These are phyloP conservation scores for Thelonectria olida DNA, from an alignment of 2,329 filamentous ascomycete species.

Conservation along the genomic window DNA sequence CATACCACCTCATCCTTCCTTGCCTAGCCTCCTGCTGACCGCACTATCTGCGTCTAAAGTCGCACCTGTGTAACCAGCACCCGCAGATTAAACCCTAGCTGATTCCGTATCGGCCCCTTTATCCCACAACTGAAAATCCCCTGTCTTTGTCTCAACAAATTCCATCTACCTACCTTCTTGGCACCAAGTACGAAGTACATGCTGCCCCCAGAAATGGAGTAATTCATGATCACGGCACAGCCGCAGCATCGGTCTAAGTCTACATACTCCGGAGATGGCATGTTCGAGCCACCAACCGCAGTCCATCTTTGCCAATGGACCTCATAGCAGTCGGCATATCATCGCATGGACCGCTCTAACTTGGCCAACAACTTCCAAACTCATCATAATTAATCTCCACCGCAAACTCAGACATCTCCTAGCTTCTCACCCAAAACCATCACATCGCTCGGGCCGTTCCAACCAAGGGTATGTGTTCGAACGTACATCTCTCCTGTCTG, in stretches of 20 bases:
- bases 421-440: background rate
- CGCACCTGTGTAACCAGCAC: background rate
- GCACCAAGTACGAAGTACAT: too few relatives aligned
- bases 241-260: too few relatives aligned
- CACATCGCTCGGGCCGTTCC: background rate
- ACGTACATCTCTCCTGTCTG: too few relatives aligned
- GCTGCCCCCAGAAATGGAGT: too few relatives aligned
- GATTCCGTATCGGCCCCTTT: background rate
- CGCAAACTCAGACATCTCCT: background rate
- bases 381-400: background rate
- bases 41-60: too few relatives aligned
- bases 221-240: too few relatives aligned
- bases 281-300: background rate
- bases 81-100: too few relatives aligned
- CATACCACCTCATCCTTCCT: too few relatives aligned
- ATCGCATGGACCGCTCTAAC: background rate
- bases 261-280: too few relatives aligned
- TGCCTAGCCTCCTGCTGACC: too few relatives aligned
- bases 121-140: background rate
- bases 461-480: too few relatives aligned
- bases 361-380: background rate
- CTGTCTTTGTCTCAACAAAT: slow-evolving; percentile 15
- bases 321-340: background rate
- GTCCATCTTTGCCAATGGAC: too few relatives aligned
- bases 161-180: background rate